Evolutionary conservation across 495 filamentous ascomycete genomes (phyloP).

Genomic region (Bombardia bombarda): DNA sequence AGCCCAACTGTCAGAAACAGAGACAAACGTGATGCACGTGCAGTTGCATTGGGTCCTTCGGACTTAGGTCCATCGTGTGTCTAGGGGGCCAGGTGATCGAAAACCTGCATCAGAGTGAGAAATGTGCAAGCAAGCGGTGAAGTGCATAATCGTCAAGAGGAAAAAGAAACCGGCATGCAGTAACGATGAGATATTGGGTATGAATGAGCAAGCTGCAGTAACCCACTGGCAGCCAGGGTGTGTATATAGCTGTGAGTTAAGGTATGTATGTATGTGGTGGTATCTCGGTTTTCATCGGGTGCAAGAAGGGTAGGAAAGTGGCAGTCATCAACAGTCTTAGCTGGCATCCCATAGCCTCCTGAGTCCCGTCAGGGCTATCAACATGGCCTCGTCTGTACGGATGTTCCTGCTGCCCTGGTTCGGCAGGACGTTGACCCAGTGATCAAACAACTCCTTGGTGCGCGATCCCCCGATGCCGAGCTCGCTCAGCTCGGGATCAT

Average conservation of each 20-base stretch:
- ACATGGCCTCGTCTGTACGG: slow-evolving; percentile 69
- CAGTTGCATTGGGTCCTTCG: too few relatives aligned
- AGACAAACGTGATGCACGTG: too few relatives aligned
- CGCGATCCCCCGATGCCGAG: slow-evolving; percentile 46
- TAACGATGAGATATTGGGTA: too few relatives aligned
- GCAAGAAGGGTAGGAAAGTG: neutral
- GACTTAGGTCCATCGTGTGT: too few relatives aligned
- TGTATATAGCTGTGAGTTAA: neutral
- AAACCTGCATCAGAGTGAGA: too few relatives aligned
- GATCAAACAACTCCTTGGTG: slow-evolving; percentile 61
- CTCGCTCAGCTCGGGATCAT: slow-evolving; percentile 50
- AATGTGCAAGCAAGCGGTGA: too few relatives aligned
- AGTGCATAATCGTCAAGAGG: too few relatives aligned
- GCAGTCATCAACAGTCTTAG: slow-evolving; percentile 2
- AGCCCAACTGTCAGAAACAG: too few relatives aligned
- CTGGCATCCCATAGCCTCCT: slow-evolving; percentile 42
- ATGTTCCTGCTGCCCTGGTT: slow-evolving; percentile 71
- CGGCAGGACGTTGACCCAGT: slow-evolving; percentile 67
- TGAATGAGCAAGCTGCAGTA: too few relatives aligned
- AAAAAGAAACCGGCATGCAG: too few relatives aligned
- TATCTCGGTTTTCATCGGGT: neutral
- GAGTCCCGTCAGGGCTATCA: slow-evolving; percentile 56
- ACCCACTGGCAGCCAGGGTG: too few relatives aligned
- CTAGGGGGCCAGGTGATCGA: too few relatives aligned
- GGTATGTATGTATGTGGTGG: neutral